These are phyloP conservation scores for Ogataea methylovora DNA, from an alignment of 805 yeast species.

Conservation along the genomic window DNA sequence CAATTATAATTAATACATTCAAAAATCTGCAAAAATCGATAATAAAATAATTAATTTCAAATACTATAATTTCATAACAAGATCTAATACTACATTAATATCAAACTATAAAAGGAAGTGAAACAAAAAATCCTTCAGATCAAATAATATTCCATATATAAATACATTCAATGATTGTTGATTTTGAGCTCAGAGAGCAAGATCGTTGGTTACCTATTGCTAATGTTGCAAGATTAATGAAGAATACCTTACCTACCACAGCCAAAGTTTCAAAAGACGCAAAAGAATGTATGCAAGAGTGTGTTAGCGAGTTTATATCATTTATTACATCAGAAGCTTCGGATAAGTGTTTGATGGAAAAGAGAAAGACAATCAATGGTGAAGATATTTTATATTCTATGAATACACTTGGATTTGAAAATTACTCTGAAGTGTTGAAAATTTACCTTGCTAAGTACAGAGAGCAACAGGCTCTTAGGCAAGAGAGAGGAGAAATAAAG, in stretches of 20 bases:
- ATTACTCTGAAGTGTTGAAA: constrained; percentile 61
- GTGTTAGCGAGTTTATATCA: constrained; percentile 60
- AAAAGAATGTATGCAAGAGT: constrained; percentile 69
- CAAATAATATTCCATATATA: too few species aligned
- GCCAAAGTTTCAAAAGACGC: constrained; percentile 78
- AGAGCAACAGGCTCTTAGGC: constrained; percentile 67
- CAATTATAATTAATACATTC: too few species aligned
- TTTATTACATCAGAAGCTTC: constrained; percentile 62
- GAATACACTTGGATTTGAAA: constrained; percentile 60
- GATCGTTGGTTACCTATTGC: constrained; percentile 59
- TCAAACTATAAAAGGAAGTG: too few species aligned
- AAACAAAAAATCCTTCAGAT: too few species aligned
- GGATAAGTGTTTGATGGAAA: constrained; percentile 56
- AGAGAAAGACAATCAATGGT: constrained; percentile 64
- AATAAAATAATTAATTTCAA: too few species aligned
- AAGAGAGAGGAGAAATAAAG: constrained; percentile 51
- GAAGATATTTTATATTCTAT: constrained; percentile 61
- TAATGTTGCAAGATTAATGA: constrained; percentile 71
- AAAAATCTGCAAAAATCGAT: too few species aligned
- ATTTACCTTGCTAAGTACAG: constrained; percentile 63
- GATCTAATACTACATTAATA: too few species aligned
- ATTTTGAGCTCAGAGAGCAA: constrained; percentile 49
- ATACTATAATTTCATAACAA: too few species aligned
- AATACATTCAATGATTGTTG: constrained; percentile 15
- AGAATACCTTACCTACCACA: constrained; percentile 59